phyloP scores from a whole-genome alignment of 768 basidiomycete genomes.

The Hygrocybe punicea region DNA sequence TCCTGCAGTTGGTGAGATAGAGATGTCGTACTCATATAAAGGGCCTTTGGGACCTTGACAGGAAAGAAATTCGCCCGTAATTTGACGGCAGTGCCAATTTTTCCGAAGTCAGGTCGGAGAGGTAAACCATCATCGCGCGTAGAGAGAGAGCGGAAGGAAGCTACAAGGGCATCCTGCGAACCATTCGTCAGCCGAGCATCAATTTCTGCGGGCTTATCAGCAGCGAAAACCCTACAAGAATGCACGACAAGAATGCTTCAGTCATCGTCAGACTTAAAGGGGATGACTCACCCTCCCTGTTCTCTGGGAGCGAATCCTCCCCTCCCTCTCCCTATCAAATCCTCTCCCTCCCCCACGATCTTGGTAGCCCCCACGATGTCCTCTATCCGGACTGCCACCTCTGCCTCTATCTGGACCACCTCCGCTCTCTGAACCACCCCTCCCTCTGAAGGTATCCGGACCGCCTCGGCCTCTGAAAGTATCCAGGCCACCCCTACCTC shows the following conservation, averaged over 20 bases:
- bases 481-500: conserved; percentile 26
- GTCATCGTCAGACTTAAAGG: not conserved
- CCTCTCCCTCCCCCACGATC: conserved; percentile 32
- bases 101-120: conserved; percentile 57
- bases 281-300: conserved; percentile 35
- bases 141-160: conserved; percentile 32
- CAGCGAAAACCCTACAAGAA: conserved; percentile 39
- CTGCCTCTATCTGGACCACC: conserved; percentile 19
- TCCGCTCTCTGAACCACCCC: conserved; percentile 29
- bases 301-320: conserved; percentile 27
- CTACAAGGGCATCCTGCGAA: conserved; percentile 43
- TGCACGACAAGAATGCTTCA: conserved; percentile 3
- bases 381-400: conserved; percentile 29
- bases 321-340: conserved; percentile 22
- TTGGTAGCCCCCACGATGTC: conserved; percentile 26
- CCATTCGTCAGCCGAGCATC: conserved; percentile 43
- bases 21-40: conserved; percentile 60
- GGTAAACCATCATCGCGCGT: conserved; percentile 46
- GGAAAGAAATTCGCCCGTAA: conserved; percentile 70
- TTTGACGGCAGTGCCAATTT: conserved; percentile 43
- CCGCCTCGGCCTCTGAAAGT: conserved; percentile 29
- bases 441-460: conserved; percentile 11
- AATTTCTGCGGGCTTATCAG: conserved; percentile 36
- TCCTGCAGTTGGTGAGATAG: conserved; percentile 49
- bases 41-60: conserved; percentile 46